Percentiles rank a stretch among this genome's conserved stretches.
Evolutionary conservation across 2,329 filamentous ascomycete genomes (phyloP).

Genomic region (Drechslera avenae): DNA sequence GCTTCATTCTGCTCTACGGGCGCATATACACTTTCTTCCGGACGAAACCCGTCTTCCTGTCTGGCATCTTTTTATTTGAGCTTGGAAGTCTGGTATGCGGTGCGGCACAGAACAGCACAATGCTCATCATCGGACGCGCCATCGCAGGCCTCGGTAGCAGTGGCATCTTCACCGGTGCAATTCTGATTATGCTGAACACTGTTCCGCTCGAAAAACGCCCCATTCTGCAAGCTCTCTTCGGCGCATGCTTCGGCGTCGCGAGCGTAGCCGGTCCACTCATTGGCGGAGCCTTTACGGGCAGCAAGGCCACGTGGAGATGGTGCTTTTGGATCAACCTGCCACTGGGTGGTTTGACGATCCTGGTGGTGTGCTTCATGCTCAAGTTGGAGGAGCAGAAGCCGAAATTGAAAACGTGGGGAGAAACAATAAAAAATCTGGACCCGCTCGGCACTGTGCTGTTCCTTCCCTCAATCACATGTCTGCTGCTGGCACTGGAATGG

Average conservation of each 20-base stretch:
- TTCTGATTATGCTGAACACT: slow-evolving; percentile 41
- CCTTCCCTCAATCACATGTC: slow-evolving; percentile 52
- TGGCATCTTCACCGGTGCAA: slow-evolving; percentile 42
- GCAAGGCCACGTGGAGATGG: slow-evolving; percentile 52
- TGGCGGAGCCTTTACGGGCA: slow-evolving; percentile 52
- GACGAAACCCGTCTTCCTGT: slow-evolving; percentile 57
- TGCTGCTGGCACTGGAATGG: slow-evolving; percentile 56
- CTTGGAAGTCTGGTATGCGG: slow-evolving; percentile 62
- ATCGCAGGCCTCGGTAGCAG: slow-evolving; percentile 39
- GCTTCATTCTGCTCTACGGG: slow-evolving; percentile 53
- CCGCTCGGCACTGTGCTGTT: slow-evolving; percentile 49
- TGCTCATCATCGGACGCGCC: slow-evolving; percentile 41
- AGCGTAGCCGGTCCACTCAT: slow-evolving; percentile 53
- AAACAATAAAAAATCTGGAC: slow-evolving; percentile 50
- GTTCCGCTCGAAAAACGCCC: slow-evolving; percentile 52
- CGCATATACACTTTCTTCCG: slow-evolving; percentile 55
- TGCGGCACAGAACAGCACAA: slow-evolving; percentile 43
- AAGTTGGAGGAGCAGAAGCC: slow-evolving; percentile 41
- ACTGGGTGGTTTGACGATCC: slow-evolving; percentile 52
- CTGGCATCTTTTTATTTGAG: slow-evolving; percentile 53
- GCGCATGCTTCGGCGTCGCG: slow-evolving; percentile 47
- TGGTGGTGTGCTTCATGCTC: slow-evolving; percentile 41
- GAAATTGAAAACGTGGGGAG: slow-evolving; percentile 31
- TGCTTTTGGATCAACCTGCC: slow-evolving; percentile 59
- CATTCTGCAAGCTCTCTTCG: slow-evolving; percentile 48